Conservation (phyloP, 805 yeast genomes). For the Hanseniaspora valbyensis region DNA sequence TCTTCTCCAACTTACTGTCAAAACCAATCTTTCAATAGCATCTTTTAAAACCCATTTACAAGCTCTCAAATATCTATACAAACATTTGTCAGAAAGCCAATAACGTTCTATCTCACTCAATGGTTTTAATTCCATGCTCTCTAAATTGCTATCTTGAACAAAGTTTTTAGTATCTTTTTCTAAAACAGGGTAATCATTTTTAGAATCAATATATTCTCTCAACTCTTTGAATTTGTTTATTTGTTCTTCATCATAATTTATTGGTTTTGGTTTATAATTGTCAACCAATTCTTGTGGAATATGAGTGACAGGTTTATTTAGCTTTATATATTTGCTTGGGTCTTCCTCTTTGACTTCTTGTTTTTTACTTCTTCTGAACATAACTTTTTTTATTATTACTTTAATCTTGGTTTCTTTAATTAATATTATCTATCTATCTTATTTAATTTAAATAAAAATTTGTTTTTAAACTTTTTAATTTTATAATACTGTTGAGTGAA, state of each 20-base stretch:
- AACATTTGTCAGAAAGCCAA: constrained; percentile 89
- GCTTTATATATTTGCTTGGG: constrained; percentile 1
- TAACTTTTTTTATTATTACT: neutral
- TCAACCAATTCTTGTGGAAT: neutral
- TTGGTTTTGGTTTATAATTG: neutral
- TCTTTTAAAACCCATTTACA: constrained; percentile 75
- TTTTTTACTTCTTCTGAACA: constrained; percentile 13
- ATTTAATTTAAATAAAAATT: too few species aligned
- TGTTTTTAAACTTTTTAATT: too few species aligned
- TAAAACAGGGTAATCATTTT: constrained; percentile 29
- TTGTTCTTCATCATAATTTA: neutral
- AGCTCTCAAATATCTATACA: constrained; percentile 81
- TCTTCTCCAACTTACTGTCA: constrained; percentile 84
- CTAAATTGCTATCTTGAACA: constrained; percentile 31
- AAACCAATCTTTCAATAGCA: constrained; percentile 62
- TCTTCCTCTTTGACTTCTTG: constrained; percentile 4
- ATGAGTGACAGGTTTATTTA: neutral
- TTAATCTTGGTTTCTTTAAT: too few species aligned
- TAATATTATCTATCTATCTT: too few species aligned
- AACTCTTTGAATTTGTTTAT: neutral
- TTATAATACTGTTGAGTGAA: too few species aligned
- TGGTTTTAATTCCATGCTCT: constrained; percentile 29
- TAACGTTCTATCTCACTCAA: constrained; percentile 52
- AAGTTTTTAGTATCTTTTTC: constrained; percentile 33
- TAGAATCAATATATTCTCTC: neutral